These are phyloP conservation scores for Tolypocladium endophyticum DNA, from an alignment of 2,329 filamentous ascomycete species.

Conservation along the genomic window DNA sequence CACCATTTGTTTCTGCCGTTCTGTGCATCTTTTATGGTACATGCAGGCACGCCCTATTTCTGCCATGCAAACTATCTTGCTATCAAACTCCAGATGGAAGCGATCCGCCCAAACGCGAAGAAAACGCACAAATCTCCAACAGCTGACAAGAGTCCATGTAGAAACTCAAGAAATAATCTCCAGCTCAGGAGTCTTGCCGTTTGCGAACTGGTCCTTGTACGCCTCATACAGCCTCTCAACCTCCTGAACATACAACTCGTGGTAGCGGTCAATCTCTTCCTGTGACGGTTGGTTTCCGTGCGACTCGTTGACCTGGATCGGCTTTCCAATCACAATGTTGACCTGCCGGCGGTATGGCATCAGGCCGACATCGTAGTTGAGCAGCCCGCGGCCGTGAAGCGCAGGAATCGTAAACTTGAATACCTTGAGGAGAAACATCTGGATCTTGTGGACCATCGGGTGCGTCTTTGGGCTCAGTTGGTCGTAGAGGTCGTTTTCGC, in stretches of 20 bases:
- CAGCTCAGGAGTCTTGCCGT: conserved; percentile 52
- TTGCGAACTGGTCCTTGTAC: conserved; percentile 68
- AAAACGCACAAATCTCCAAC: not conserved
- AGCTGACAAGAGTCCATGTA: not conserved
- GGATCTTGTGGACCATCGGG: conserved; percentile 67
- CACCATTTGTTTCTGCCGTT: not conserved
- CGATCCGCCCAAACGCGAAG: not conserved
- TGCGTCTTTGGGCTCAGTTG: conserved; percentile 71
- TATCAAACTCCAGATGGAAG: not conserved
- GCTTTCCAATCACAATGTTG: conserved; percentile 80
- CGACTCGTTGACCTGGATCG: conserved; percentile 58
- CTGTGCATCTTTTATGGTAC: not conserved
- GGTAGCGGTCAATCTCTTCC: conserved; percentile 69
- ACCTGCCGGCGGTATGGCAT: conserved; percentile 86
- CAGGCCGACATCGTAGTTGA: conserved; percentile 95
- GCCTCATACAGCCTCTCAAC: conserved; percentile 62
- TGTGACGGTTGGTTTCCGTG: conserved; percentile 52
- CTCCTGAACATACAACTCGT: conserved; percentile 68
- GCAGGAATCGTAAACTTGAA: conserved; percentile 90
- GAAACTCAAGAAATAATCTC: conserved; percentile 48
- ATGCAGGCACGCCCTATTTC: not conserved
- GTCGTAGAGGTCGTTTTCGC: conserved; percentile 93
- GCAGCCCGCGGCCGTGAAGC: conserved; percentile 82
- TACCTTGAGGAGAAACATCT: conserved; percentile 73
- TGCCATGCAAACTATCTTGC: not conserved